Percentiles rank a stretch among this genome's conserved stretches.
Conservation (phyloP, 1,284 basidiomycete genomes). For the Trametes polyzona region DNA sequence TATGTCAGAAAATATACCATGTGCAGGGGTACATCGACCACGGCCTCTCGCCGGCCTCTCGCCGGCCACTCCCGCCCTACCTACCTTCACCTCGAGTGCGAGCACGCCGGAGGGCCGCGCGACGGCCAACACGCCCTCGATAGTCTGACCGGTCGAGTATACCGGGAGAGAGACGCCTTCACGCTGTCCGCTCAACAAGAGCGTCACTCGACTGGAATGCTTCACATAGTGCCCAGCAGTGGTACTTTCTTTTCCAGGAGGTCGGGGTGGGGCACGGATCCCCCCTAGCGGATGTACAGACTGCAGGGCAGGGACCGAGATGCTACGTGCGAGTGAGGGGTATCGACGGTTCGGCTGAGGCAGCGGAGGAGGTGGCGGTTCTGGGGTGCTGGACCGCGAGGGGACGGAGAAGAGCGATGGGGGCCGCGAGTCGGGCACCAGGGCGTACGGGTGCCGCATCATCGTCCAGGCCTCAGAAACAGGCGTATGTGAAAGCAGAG, state of each 20-base stretch:
- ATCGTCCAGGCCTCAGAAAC: background rate
- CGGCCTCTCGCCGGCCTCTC: too few relatives aligned
- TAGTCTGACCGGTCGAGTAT: constrained; percentile 30
- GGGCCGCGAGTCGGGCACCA: constrained; percentile 12
- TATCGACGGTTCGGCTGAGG: constrained; percentile 4
- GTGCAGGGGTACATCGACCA: too few relatives aligned
- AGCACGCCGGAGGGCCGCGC: constrained; percentile 29
- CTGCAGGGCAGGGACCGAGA: constrained; percentile 6
- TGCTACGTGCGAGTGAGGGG: background rate
- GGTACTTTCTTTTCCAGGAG: background rate
- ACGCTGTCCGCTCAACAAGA: constrained; percentile 34
- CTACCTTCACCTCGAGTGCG: constrained; percentile 31
- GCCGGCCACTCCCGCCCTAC: too few relatives aligned
- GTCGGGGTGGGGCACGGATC: background rate
- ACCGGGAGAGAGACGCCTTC: constrained; percentile 25
- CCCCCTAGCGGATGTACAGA: constrained; percentile 1
- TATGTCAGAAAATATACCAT: too few relatives aligned
- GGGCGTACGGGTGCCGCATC: constrained; percentile 29
- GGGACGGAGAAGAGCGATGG: constrained; percentile 9
- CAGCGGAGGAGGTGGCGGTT: background rate
- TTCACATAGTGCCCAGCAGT: constrained; percentile 29
- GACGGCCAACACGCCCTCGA: constrained; percentile 33
- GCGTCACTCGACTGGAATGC: constrained; percentile 32
- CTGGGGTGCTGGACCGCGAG: constrained; percentile 2
- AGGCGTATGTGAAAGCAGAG: background rate